These are phyloP conservation scores for Bjerkandera adusta DNA, from an alignment of 1,284 basidiomycete species.

Conservation along the genomic window DNA sequence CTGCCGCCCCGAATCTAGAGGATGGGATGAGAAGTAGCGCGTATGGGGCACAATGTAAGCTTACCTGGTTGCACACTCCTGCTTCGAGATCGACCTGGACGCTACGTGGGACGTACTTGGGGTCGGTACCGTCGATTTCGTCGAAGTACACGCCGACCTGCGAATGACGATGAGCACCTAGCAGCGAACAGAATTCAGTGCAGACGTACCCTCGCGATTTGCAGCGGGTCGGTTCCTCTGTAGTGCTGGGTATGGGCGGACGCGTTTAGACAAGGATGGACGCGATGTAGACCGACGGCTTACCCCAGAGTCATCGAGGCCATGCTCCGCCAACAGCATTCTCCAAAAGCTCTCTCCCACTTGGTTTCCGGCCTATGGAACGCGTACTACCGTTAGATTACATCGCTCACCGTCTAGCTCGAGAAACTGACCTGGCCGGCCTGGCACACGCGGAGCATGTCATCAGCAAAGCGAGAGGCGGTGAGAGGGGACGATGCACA, in stretches of 20 bases:
- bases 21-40: conserved; percentile 4
- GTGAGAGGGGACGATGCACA: conserved; percentile 21
- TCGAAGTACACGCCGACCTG: conserved; percentile 76
- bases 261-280: conserved; percentile 6
- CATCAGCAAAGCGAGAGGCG: conserved; percentile 9
- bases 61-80: conserved; percentile 82
- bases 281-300: conserved; percentile 24
- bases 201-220: conserved; percentile 42
- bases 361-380: conserved; percentile 65
- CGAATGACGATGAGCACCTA: neutral
- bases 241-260: conserved; percentile 36
- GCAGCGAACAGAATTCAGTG: neutral
- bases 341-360: conserved; percentile 79
- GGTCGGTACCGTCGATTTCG: conserved; percentile 48
- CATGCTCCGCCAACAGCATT: conserved; percentile 79
- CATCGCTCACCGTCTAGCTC: neutral
- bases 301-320: conserved; percentile 69
- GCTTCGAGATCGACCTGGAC: conserved; percentile 90
- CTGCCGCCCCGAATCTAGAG: conserved; percentile 63
- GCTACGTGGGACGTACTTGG: conserved; percentile 91
- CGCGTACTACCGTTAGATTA: neutral
- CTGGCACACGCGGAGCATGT: conserved; percentile 29
- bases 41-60: conserved; percentile 7
- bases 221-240: conserved; percentile 44
- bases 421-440: conserved; percentile 56